phyloP scores from a whole-genome alignment of 2,329 filamentous ascomycete genomes.

The Claviceps cyperi region DNA sequence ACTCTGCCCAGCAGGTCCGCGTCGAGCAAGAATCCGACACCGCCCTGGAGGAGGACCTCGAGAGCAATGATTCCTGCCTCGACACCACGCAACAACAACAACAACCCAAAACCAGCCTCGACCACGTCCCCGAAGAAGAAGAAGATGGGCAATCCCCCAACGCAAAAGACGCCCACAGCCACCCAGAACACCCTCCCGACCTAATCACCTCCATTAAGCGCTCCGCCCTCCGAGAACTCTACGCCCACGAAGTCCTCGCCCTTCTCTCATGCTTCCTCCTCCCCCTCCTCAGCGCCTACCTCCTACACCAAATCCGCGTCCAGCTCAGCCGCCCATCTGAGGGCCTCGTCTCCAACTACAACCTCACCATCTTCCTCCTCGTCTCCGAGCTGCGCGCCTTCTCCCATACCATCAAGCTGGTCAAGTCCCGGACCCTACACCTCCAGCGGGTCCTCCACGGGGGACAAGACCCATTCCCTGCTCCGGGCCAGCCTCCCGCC shows the following conservation, averaged over 20 bases:
- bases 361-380: conserved; percentile 78
- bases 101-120: conserved; percentile 24
- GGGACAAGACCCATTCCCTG: conserved; percentile 25
- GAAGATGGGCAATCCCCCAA: neutral
- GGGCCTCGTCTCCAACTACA: conserved; percentile 81
- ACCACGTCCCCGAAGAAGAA: conserved; percentile 15
- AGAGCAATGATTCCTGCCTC: conserved; percentile 3
- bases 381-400: conserved; percentile 75
- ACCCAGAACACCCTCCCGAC: conserved; percentile 11
- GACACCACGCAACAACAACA: conserved; percentile 29
- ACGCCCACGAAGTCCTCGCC: conserved; percentile 59
- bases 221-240: conserved; percentile 47
- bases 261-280: conserved; percentile 66
- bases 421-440: conserved; percentile 65
- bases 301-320: conserved; percentile 66
- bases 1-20: conserved; percentile 50
- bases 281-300: conserved; percentile 64
- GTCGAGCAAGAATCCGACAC: conserved; percentile 30
- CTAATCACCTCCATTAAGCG: conserved; percentile 12
- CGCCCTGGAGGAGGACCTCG: conserved; percentile 1
- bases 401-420: conserved; percentile 66
- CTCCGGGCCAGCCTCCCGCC: conserved; percentile 13
- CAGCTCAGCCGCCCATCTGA: conserved; percentile 75
- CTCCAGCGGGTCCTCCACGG: conserved; percentile 58
- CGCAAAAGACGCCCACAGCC: neutral